These are phyloP conservation scores for Penicillium sp. DNA, from an alignment of 2,329 filamentous ascomycete genomes.

Conservation along the genomic window DNA sequence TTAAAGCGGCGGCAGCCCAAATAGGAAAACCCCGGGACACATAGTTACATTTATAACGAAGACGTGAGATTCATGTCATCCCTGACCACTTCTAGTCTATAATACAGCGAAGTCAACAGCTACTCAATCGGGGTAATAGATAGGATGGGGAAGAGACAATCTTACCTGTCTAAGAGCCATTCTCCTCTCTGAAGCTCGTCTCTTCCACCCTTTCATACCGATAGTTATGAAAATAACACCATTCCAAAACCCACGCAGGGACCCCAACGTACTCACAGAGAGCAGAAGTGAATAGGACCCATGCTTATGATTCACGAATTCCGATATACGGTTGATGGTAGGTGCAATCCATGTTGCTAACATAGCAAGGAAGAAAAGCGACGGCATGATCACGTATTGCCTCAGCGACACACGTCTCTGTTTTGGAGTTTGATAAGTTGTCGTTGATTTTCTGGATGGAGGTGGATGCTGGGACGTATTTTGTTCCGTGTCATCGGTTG, in stretches of 20 bases:
- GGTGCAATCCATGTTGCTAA: constrained; percentile 40
- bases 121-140: not conserved
- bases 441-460: not conserved
- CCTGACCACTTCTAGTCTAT: not conserved
- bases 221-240: constrained; percentile 41
- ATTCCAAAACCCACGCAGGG: constrained; percentile 42
- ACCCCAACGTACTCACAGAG: constrained; percentile 37
- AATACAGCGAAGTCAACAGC: not conserved
- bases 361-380: constrained; percentile 39
- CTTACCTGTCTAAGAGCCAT: not conserved
- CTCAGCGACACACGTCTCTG: constrained; percentile 37
- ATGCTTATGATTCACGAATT: constrained; percentile 31
- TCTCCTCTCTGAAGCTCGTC: constrained; percentile 2
- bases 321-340: constrained; percentile 38
- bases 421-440: constrained; percentile 11
- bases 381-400: constrained; percentile 43
- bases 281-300: constrained; percentile 34
- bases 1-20: too few species aligned
- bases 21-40: too few species aligned
- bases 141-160: not conserved
- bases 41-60: not conserved
- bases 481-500: constrained; percentile 11
- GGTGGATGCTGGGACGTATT: not conserved
- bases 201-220: constrained; percentile 37
- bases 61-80: not conserved